Percentiles rank a stretch among this genome's conserved stretches.
phyloP scores from a whole-genome alignment of 371 early-diverging fungal species.

The Apophysomyces sp. region DNA sequence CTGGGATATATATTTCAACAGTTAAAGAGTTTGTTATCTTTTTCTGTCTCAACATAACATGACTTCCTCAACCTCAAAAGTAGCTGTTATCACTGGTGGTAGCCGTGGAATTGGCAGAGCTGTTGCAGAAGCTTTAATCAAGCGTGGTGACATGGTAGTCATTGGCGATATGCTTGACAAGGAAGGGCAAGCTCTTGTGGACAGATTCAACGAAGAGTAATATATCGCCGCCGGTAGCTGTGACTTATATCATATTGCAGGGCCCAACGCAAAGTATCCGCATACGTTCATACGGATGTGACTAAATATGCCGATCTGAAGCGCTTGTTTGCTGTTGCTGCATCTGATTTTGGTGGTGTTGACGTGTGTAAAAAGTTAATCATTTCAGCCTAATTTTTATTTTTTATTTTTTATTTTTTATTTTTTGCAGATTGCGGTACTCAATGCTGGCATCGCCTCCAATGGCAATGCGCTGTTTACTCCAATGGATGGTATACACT shows the following conservation, averaged over 20 bases:
- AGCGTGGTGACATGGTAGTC: conserved; percentile 56
- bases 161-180: conserved; percentile 59
- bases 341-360: conserved; percentile 53
- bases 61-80: conserved; percentile 35
- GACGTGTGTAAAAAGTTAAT: conserved; percentile 66
- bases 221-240: no score
- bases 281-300: conserved; percentile 61
- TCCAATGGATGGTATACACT: conserved; percentile 17
- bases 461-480: conserved; percentile 24
- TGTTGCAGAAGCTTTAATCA: conserved; percentile 42
- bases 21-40: no score
- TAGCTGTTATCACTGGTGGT: conserved; percentile 68
- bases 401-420: no score
- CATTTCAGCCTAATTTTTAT: no score
- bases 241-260: no score
- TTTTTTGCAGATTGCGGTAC: conserved; percentile 9
- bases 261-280: conserved; percentile 29
- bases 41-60: conserved; percentile 20
- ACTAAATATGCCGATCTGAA: conserved; percentile 45
- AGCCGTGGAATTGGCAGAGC: conserved; percentile 62
- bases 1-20: no score
- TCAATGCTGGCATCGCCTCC: conserved; percentile 32
- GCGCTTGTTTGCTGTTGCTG: conserved; percentile 47
- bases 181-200: conserved; percentile 31
- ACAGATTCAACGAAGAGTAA: conserved; percentile 41